A percentile compares a stretch with the other conserved stretches of the same genome.
Conservation (phyloP, 305 asterid species). For the Solanum hybrid region DNA sequence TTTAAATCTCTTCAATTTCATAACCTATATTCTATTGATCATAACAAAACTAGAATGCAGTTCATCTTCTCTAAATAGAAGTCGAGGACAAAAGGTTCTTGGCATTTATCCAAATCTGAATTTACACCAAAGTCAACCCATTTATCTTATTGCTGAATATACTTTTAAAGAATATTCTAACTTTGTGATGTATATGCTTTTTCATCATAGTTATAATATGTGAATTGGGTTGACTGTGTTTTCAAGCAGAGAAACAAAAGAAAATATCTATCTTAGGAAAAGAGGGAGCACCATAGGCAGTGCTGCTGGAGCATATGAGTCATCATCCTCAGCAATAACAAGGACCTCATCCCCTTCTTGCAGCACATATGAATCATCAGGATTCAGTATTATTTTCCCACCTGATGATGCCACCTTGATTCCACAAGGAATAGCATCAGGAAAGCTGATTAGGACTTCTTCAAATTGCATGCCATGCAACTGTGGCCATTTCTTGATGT, state of each 20-base stretch:
- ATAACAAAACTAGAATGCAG: not conserved
- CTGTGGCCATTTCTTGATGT: slow-evolving; percentile 80
- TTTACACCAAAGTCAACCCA: not conserved
- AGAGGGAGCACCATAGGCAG: slow-evolving; percentile 68
- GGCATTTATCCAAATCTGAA: not conserved
- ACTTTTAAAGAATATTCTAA: not conserved
- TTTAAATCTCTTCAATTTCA: not conserved
- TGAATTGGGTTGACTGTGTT: not conserved
- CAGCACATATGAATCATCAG: slow-evolving; percentile 66
- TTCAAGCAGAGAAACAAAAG: not conserved
- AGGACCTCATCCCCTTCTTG: slow-evolving; percentile 89
- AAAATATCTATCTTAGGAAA: slow-evolving; percentile 4
- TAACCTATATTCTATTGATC: not conserved
- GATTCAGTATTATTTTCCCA: slow-evolving; percentile 82
- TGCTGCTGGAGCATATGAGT: slow-evolving; percentile 66
- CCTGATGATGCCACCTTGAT: slow-evolving; percentile 70
- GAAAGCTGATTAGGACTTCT: slow-evolving; percentile 81
- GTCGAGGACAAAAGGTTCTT: not conserved
- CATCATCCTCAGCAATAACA: slow-evolving; percentile 93
- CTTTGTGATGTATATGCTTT: not conserved
- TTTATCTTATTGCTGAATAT: not conserved
- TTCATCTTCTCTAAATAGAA: not conserved
- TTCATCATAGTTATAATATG: not conserved
- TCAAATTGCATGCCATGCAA: slow-evolving; percentile 81
- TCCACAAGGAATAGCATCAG: slow-evolving; percentile 91